A percentile compares a stretch with the other conserved stretches of the same genome.
Conservation (phyloP, 2,329 filamentous ascomycete species). For the Talaromyces sp. region DNA sequence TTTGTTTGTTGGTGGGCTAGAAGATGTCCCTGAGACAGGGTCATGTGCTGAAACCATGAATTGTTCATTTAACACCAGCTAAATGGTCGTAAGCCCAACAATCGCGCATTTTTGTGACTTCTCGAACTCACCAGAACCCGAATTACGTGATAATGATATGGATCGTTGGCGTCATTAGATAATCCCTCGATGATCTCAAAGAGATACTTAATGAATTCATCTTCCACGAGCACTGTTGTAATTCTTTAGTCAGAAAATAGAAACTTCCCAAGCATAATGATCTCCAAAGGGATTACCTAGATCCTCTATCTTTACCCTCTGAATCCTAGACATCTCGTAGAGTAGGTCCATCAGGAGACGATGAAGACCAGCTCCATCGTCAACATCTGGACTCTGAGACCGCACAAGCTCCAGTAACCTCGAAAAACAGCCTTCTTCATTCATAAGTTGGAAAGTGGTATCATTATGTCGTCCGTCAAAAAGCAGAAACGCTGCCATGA, state of each 20-base stretch:
- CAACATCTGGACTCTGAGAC: conserved; percentile 48
- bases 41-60: conserved; percentile 77
- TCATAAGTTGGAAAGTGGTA: conserved; percentile 77
- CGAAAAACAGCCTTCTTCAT: conserved; percentile 75
- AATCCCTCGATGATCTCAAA: conserved; percentile 83
- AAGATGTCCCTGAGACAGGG: conserved; percentile 32
- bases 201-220: conserved; percentile 76
- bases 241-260: neutral
- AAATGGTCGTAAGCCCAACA: conserved; percentile 8
- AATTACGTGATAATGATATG: conserved; percentile 94
- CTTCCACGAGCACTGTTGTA: conserved; percentile 52
- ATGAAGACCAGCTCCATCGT: conserved; percentile 57
- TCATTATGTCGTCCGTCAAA: conserved; percentile 80
- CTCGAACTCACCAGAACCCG: conserved; percentile 67
- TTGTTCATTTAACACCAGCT: conserved; percentile 96
- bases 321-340: conserved; percentile 95
- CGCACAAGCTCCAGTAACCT: conserved; percentile 77
- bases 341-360: conserved; percentile 77
- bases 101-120: neutral
- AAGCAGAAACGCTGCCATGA: conserved; percentile 76
- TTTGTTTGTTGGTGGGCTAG: conserved; percentile 69
- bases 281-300: conserved; percentile 50
- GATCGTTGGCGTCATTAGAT: conserved; percentile 81
- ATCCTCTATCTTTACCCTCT: conserved; percentile 71
- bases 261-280: neutral